phyloP scores from a whole-genome alignment of 805 yeast species.

The Spathaspora girioi region DNA sequence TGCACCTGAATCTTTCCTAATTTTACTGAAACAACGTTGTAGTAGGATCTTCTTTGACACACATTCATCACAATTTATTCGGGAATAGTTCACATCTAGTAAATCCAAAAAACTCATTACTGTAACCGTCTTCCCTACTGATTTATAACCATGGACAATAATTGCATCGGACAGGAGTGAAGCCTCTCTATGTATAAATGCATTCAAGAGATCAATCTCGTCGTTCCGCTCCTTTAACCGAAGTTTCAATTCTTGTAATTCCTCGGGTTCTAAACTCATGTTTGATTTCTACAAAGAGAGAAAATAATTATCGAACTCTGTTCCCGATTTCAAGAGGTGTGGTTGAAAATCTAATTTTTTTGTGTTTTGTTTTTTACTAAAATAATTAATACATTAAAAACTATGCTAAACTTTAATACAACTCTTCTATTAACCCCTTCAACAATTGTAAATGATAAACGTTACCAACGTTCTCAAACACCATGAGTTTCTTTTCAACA shows the following conservation, averaged over 20 bases:
- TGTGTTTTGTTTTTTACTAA: background rate
- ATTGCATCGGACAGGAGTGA: conserved; percentile 30
- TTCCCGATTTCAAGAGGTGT: background rate
- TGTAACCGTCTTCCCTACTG: conserved; percentile 46
- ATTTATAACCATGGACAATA: conserved; percentile 45
- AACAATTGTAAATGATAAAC: conserved; percentile 60
- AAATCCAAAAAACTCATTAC: conserved; percentile 27
- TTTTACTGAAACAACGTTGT: conserved; percentile 36
- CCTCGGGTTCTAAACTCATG: background rate
- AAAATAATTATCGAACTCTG: background rate
- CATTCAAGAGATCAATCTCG: conserved; percentile 32
- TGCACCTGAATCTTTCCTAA: conserved; percentile 33
- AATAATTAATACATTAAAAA: background rate
- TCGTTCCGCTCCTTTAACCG: conserved; percentile 25
- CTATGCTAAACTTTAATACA: too few species aligned
- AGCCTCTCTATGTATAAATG: conserved; percentile 28
- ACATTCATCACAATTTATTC: conserved; percentile 44
- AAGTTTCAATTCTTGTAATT: conserved; percentile 1
- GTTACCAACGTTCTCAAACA: conserved; percentile 57
- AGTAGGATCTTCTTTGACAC: conserved; percentile 38
- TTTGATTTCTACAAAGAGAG: background rate
- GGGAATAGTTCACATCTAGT: conserved; percentile 22
- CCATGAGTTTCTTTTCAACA: conserved; percentile 41
- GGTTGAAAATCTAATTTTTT: too few species aligned
- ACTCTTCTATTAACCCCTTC: conserved; percentile 28